These are phyloP conservation scores for Narthecium ossifragum DNA, from an alignment of 106 monocot species.

Conservation along the genomic window DNA sequence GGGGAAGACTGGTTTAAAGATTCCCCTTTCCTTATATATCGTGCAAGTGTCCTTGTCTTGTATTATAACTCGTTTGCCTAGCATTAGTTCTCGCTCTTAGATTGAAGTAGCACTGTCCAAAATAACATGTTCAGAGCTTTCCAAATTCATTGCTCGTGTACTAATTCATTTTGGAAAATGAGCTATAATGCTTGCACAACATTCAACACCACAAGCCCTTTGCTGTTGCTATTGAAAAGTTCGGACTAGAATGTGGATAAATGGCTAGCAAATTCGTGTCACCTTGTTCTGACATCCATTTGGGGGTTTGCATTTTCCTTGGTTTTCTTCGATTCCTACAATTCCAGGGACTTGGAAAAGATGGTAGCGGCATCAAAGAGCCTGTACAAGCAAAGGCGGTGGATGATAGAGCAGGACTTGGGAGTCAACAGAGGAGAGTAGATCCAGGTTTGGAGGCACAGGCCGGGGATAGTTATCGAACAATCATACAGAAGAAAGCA, in stretches of 20 bases:
- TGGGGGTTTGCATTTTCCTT: constrained; percentile 9
- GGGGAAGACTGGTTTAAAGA: too few species aligned
- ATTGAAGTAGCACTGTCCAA: background rate
- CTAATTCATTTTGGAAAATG: background rate
- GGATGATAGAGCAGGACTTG: constrained; percentile 84
- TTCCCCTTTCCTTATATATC: too few species aligned
- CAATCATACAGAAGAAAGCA: constrained; percentile 94
- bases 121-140: too few species aligned
- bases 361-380: constrained; percentile 91
- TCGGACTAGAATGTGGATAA: background rate
- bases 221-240: background rate
- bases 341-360: constrained; percentile 84
- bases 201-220: background rate
- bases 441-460: constrained; percentile 77
- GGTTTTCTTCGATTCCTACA: constrained; percentile 5
- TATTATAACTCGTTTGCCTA: too few species aligned
- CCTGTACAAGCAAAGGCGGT: constrained; percentile 75
- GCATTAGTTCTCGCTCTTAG: background rate
- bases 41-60: too few species aligned
- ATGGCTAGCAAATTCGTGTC: background rate
- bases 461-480: constrained; percentile 88
- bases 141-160: background rate
- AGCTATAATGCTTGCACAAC: background rate
- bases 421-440: constrained; percentile 55
- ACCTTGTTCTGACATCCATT: constrained; percentile 8